Evolutionary conservation across 176 grass and related monocot species (phyloP).

Genomic region (Hyparrhenia diplandra): DNA sequence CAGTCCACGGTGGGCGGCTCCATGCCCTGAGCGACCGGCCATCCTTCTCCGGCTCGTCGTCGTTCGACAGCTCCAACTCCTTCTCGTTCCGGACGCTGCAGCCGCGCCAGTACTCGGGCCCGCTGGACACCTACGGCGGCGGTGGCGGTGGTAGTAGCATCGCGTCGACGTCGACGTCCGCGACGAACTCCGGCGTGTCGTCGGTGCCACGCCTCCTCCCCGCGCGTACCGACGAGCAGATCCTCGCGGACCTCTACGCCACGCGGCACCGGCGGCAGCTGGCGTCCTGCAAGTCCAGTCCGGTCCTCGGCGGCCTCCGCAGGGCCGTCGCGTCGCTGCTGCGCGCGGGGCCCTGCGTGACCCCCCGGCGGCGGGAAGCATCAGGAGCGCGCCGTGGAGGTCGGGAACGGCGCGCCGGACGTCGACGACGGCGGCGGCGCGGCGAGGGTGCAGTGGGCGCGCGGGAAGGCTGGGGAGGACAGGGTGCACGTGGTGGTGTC

Average conservation of each 20-base stretch:
- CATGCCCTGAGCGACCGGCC: background rate
- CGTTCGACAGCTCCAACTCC: conserved; percentile 74
- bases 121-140: conserved; percentile 24
- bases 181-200: conserved; percentile 35
- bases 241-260: conserved; percentile 41
- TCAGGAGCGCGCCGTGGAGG: background rate
- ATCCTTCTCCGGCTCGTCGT: conserved; percentile 54
- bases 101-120: conserved; percentile 37
- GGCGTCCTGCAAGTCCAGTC: background rate
- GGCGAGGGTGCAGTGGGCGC: conserved; percentile 68
- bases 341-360: background rate
- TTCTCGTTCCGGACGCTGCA: conserved; percentile 86
- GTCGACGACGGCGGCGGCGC: conserved; percentile 5
- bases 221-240: conserved; percentile 43
- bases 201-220: conserved; percentile 21
- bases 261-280: conserved; percentile 33
- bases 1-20: conserved; percentile 39
- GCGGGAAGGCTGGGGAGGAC: conserved; percentile 93
- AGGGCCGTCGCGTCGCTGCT: conserved; percentile 18
- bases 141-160: background rate
- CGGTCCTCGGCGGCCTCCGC: conserved; percentile 34
- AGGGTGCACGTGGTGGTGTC: conserved; percentile 71
- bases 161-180: conserved; percentile 16
- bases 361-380: background rate
- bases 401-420: background rate